phyloP scores from a whole-genome alignment of 2,329 filamentous ascomycete species.

The Diaporthe destruens region DNA sequence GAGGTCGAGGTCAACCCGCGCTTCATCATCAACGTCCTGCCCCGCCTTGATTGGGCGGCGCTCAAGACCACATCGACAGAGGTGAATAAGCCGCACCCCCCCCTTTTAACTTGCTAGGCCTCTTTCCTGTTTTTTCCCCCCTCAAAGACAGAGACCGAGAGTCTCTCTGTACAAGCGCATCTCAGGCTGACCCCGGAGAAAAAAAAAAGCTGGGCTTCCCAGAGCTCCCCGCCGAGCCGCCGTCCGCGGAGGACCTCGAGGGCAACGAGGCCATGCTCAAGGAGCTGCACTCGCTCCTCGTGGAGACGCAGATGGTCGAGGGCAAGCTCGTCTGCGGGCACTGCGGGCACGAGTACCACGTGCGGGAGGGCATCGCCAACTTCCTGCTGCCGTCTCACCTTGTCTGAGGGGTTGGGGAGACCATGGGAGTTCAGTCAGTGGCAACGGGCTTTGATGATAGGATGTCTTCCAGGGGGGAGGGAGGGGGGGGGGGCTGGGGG shows the following conservation, averaged over 20 bases:
- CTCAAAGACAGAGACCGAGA: no score
- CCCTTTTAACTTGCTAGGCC: no score
- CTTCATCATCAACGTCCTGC: constrained; percentile 87
- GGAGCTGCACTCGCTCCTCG: constrained; percentile 83
- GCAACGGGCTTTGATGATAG: not conserved
- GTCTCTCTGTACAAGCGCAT: not conserved
- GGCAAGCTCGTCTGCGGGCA: constrained; percentile 91
- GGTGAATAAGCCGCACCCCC: constrained; percentile 62
- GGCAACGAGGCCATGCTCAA: constrained; percentile 77
- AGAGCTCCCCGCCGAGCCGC: constrained; percentile 73
- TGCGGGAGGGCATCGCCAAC: constrained; percentile 97
- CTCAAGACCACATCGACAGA: constrained; percentile 81
- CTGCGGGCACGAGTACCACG: constrained; percentile 93
- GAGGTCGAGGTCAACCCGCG: constrained; percentile 84
- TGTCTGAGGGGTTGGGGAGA: no score
- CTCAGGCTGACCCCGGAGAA: constrained; percentile 32
- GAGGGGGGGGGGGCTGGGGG: not conserved
- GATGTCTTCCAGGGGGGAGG: no score
- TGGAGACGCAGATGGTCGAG: constrained; percentile 91
- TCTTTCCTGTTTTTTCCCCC: no score
- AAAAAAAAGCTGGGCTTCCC: constrained; percentile 82
- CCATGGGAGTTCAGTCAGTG: no score
- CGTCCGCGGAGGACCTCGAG: constrained; percentile 71
- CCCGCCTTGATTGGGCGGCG: constrained; percentile 89
- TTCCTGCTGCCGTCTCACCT: constrained; percentile 94